Conservation (phyloP, 495 filamentous ascomycete species). For the Xylaria longipes region DNA sequence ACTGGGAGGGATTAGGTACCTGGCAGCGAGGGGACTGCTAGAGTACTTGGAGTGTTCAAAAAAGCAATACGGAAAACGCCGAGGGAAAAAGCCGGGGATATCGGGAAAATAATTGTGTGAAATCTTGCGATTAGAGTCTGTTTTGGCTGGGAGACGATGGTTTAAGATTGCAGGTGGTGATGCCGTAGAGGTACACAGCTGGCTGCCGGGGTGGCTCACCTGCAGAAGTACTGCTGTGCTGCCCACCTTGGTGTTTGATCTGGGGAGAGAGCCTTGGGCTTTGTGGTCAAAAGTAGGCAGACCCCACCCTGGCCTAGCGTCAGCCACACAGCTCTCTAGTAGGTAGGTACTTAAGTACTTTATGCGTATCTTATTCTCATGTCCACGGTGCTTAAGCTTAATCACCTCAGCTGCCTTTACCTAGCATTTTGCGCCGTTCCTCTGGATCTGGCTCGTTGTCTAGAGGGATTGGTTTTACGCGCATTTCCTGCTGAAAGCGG, state of each 20-base stretch:
- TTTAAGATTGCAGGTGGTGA: background rate
- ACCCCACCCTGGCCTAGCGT: too few relatives aligned
- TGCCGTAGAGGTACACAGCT: slow-evolving; percentile 8
- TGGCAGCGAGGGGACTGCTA: background rate
- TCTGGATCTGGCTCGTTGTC: background rate
- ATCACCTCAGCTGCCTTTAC: too few relatives aligned
- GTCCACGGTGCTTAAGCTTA: too few relatives aligned
- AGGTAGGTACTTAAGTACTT: too few relatives aligned
- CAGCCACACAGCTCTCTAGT: too few relatives aligned
- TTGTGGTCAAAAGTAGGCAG: too few relatives aligned
- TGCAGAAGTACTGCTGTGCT: background rate
- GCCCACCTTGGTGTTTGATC: background rate
- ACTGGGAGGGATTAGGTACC: background rate
- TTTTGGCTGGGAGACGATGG: slow-evolving; percentile 4
- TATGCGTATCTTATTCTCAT: too few relatives aligned
- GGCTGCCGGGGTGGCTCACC: background rate
- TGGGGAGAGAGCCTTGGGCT: slow-evolving; percentile 1
- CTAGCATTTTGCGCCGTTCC: too few relatives aligned
- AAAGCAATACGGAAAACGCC: background rate
- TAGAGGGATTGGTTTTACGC: background rate
- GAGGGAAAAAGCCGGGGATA: background rate
- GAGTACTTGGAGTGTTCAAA: background rate
- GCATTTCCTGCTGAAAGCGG: too few relatives aligned
- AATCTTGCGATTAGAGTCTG: background rate
- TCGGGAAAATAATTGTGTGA: too few relatives aligned